Evolutionary conservation across 2,329 filamentous ascomycete species (phyloP).

Genomic region (Diaporthe australafricana): DNA sequence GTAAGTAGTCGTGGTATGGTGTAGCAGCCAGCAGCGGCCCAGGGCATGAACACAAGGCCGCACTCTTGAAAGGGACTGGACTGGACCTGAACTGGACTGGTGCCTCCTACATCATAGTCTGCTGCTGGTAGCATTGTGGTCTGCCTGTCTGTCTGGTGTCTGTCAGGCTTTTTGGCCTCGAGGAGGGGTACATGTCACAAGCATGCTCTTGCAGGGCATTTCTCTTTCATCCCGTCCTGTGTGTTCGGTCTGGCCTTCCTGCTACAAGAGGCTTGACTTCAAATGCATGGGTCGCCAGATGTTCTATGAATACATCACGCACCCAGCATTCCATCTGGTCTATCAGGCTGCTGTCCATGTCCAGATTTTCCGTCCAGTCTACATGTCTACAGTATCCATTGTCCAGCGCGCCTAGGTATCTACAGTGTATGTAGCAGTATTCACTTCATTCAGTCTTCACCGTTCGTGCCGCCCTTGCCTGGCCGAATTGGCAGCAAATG

Average conservation of each 20-base stretch:
- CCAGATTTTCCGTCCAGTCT: background rate
- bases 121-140: no score
- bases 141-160: no score
- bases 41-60: slow-evolving; percentile 2
- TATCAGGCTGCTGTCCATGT: no score
- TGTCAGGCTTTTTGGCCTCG: no score
- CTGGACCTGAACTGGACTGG: background rate
- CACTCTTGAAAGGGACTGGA: slow-evolving; percentile 1
- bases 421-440: background rate
- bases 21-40: background rate
- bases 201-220: background rate
- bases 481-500: background rate
- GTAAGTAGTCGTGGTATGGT: background rate
- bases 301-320: background rate
- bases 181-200: background rate
- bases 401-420: no score
- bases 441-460: background rate
- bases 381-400: background rate
- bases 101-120: no score
- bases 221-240: background rate
- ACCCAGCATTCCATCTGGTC: no score
- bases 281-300: background rate
- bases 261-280: background rate
- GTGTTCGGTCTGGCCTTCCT: background rate
- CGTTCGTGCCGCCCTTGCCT: slow-evolving; percentile 17